Evolutionary conservation across 306 rosid species (phyloP), one percentile per base, ranked within the genome.

Genomic region (Glycine tomentella): DNA sequence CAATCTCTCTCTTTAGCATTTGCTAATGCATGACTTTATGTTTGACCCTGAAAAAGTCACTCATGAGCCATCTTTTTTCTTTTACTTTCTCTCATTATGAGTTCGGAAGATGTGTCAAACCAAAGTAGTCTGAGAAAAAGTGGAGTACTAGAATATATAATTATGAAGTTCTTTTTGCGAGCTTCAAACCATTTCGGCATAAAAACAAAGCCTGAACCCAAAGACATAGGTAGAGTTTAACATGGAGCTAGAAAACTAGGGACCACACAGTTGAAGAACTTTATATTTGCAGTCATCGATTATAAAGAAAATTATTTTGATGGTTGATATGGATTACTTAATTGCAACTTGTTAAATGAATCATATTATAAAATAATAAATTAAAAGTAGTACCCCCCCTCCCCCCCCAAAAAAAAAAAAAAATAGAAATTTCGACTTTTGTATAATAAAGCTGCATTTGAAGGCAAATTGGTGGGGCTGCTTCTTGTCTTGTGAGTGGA

Each of bases 11-110:
- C n/a, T n/a, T n/a, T n/a, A n/a, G n/a, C n/a, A n/a, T n/a, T n/a
- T n/a, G n/a, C n/a, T n/a, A n/a, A 64, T 34, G 34, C n/a, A 40
- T 14, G 25, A 65, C 31, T 62, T 34, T 38, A 40, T 14, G 71
- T 65, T 36, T 65, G 50, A 65, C 71, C 71, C 49, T 65, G 71
- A 65, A 40, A 63, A 65, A 14, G 71, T 65, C 12, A 65, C 31
- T 34, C 31, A n/a, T 14, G 49, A 65, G 6, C 12, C 31, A 65
- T 13, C 25, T 13, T 38, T 65, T 34, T 65, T 38, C 50, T 64
- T 38, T 64, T 11, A 64, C 49, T 12, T 64, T 65, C 50, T 65
- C 12, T 10, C 31, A 14, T n/a, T 13, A 65, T 61, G 67, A 61
- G 67, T 25, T n/a, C 15, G 3, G 7, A 14, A 61, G 10, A 61